Conservation (phyloP, 768 basidiomycete species). For the Pholiota conissans region DNA sequence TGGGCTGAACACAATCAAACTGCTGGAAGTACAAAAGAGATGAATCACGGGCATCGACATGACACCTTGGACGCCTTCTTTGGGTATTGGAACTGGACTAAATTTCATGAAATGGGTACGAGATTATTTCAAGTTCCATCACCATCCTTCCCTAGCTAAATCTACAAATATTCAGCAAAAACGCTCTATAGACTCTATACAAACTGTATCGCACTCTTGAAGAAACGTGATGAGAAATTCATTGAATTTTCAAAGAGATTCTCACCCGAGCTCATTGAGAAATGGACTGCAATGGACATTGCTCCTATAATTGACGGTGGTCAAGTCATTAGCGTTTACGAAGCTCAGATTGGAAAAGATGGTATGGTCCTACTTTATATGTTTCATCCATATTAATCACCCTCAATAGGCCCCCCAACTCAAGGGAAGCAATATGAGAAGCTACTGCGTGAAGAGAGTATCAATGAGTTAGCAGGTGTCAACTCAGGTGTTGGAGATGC, state of each 20-base stretch:
- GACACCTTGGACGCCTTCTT: conserved; percentile 27
- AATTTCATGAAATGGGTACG: conserved; percentile 22
- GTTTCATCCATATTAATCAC: neutral
- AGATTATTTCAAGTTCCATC: too few relatives aligned
- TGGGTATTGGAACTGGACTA: conserved; percentile 27
- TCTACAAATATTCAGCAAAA: too few relatives aligned
- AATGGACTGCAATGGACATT: conserved; percentile 9
- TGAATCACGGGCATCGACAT: conserved; percentile 30
- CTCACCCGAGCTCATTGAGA: neutral
- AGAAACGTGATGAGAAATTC: neutral
- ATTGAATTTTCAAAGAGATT: neutral
- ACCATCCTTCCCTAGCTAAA: too few relatives aligned
- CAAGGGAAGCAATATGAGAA: conserved; percentile 1
- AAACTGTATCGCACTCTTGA: too few relatives aligned
- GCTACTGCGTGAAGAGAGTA: conserved; percentile 3
- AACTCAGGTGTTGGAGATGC: conserved; percentile 2
- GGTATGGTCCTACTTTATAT: neutral
- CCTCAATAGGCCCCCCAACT: neutral
- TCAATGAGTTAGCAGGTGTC: neutral
- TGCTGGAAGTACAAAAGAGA: conserved; percentile 27
- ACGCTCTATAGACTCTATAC: too few relatives aligned
- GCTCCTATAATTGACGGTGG: conserved; percentile 2
- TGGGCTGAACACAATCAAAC: conserved; percentile 27
- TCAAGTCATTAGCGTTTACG: conserved; percentile 7
- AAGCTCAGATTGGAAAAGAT: conserved; percentile 2